Evolutionary conservation across 139 green algal species (phyloP), one percentile per base, ranked within the genome.

Genomic region (Asterochloris erici): DNA sequence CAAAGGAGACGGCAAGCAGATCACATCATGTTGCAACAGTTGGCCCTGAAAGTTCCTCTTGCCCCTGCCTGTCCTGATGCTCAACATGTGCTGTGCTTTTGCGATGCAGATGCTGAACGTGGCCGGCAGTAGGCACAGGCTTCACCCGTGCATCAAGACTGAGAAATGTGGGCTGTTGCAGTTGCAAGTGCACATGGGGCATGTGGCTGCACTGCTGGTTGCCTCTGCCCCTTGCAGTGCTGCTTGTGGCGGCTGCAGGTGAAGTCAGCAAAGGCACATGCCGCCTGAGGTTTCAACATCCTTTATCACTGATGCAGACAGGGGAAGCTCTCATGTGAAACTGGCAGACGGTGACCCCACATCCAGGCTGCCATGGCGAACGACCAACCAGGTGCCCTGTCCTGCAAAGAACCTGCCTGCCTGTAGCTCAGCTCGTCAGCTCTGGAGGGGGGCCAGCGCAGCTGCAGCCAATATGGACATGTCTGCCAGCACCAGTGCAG

Each of bases 71-170:
- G 66, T 71, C 10, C 21, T 71, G 66, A 9, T 13, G 19, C 19
- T 71, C 17, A 71, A 71, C 21, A 71, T 71, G 17, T 71, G 17
- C 9, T 71, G 66, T 21, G 66, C 17, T 10, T 26, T 71, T 21
- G 9, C 14, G 10, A n/a, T 91, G 84, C 82, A 91, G 88, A 83
- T 91, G 84, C 70, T 81, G 19, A 93, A 93, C 82, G 79, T 81
- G 10, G 79, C 89, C 10, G 89, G 89, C 61, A 89, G 79, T 68
- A 64, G 89, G 2, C 90, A 89, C 76, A 86, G 80, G 27, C 85
- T 88, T 73, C 88, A 92, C 73, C 81, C 87, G n/a, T 84, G 70
- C 71, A 90, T 88, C 68, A 82, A 82, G 82, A 77, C 54, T 60
- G 68, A 64, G 79, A 28, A 27, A 24, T 83, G 16, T 77, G 23